phyloP scores from a whole-genome alignment of 2,329 filamentous ascomycete genomes.

The Calycina marina region DNA sequence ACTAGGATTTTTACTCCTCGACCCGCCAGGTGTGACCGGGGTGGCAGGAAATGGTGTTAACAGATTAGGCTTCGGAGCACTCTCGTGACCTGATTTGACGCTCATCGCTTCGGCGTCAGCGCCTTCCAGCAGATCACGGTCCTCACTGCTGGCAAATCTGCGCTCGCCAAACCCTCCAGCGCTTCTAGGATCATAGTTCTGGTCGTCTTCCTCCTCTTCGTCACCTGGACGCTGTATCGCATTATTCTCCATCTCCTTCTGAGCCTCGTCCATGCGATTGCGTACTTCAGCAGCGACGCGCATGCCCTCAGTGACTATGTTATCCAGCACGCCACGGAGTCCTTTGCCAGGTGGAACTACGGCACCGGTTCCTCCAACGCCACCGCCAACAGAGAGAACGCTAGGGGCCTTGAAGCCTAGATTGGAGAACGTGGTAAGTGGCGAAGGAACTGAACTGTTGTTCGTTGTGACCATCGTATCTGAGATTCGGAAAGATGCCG shows the following conservation, averaged over 20 bases:
- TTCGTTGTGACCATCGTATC: conserved; percentile 35
- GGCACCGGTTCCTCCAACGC: conserved; percentile 17
- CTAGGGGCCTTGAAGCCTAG: conserved; percentile 40
- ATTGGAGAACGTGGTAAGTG: conserved; percentile 75
- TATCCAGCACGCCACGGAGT: conserved; percentile 83
- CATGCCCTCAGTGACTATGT: conserved; percentile 96
- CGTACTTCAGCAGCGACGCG: conserved; percentile 86
- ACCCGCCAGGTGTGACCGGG: background rate
- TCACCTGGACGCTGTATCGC: conserved; percentile 53
- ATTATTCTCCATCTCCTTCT: conserved; percentile 78
- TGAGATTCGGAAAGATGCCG: conserved; percentile 78
- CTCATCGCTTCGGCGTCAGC: conserved; percentile 54
- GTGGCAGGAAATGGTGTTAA: conserved; percentile 9
- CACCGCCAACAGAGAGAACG: conserved; percentile 22
- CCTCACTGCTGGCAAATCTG: conserved; percentile 48
- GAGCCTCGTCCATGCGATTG: conserved; percentile 87
- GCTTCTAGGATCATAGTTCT: conserved; percentile 37
- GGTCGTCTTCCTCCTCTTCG: conserved; percentile 56
- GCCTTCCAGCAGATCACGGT: conserved; percentile 58
- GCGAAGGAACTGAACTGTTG: conserved; percentile 39
- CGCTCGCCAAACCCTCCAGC: conserved; percentile 40
- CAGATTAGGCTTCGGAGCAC: conserved; percentile 8
- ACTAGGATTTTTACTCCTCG: background rate
- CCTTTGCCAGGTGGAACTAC: conserved; percentile 43
- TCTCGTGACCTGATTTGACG: conserved; percentile 19